A percentile compares a stretch with the other conserved stretches of the same genome.
These are phyloP conservation scores for Termitomyces sp. DNA, from an alignment of 768 basidiomycete species.

Conservation along the genomic window DNA sequence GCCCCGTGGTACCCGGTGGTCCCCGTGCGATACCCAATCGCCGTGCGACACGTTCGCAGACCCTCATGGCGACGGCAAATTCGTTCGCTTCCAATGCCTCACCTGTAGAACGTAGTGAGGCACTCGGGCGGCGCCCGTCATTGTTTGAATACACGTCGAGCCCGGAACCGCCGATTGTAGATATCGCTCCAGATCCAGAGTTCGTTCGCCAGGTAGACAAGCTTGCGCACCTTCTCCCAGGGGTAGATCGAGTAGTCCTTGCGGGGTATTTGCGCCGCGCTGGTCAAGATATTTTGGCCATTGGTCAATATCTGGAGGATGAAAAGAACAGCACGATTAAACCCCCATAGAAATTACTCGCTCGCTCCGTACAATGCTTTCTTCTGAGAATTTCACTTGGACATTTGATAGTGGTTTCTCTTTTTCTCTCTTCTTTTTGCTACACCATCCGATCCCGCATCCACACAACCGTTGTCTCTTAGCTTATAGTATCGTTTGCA, in stretches of 20 bases:
- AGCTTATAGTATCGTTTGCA: neutral
- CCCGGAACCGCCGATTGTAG: slow-evolving; percentile 22
- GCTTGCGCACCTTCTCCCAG: slow-evolving; percentile 64
- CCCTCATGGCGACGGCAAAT: slow-evolving; percentile 40
- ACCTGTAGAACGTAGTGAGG: slow-evolving; percentile 19
- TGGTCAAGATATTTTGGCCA: slow-evolving; percentile 80
- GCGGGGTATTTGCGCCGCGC: slow-evolving; percentile 68
- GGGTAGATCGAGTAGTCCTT: slow-evolving; percentile 61
- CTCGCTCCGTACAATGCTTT: neutral
- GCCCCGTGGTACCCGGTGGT: slow-evolving; percentile 65
- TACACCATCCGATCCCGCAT: neutral
- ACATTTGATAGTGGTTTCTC: slow-evolving; percentile 4
- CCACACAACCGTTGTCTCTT: slow-evolving; percentile 3
- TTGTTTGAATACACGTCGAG: slow-evolving; percentile 25
- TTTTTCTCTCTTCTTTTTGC: slow-evolving; percentile 4
- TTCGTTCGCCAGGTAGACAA: slow-evolving; percentile 68
- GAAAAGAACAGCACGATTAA: slow-evolving; percentile 65
- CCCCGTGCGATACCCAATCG: slow-evolving; percentile 59
- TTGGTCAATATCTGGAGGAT: slow-evolving; percentile 81
- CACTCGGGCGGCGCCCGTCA: slow-evolving; percentile 32
- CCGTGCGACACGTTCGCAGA: slow-evolving; percentile 63
- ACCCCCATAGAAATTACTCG: slow-evolving; percentile 19
- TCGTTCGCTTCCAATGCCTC: slow-evolving; percentile 21
- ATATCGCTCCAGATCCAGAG: slow-evolving; percentile 39
- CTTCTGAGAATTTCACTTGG: neutral